Evolutionary conservation across 2,329 filamentous ascomycete species (phyloP).

Genomic region (Ramularia collo-cygni): DNA sequence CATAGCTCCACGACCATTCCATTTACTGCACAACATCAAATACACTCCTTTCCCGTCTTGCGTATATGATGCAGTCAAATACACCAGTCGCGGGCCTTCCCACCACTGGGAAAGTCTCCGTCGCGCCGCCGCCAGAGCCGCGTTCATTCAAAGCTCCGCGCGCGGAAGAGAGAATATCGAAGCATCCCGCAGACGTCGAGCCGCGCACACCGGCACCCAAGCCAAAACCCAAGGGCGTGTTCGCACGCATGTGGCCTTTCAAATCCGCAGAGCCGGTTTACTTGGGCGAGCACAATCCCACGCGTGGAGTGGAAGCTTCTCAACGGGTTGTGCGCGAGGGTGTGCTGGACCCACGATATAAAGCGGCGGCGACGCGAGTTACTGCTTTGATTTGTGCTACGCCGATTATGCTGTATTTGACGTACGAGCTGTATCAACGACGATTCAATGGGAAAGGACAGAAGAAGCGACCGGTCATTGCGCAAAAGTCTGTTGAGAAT

Average conservation of each 20-base stretch:
- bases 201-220: not conserved
- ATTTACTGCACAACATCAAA: too few relatives aligned
- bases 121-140: too few relatives aligned
- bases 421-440: constrained; percentile 25
- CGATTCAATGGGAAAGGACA: constrained; percentile 24
- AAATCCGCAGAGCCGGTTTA: constrained; percentile 5
- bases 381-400: constrained; percentile 21
- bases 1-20: too few relatives aligned
- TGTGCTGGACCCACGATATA: constrained; percentile 24
- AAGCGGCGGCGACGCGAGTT: constrained; percentile 14
- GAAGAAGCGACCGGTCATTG: constrained; percentile 11
- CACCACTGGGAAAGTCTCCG: too few relatives aligned
- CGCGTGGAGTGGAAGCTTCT: constrained; percentile 20
- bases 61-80: too few relatives aligned
- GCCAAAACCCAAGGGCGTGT: not conserved
- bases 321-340: constrained; percentile 19
- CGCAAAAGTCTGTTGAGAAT: not conserved
- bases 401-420: constrained; percentile 23
- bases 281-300: constrained; percentile 9
- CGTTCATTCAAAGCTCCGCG: too few relatives aligned
- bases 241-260: not conserved
- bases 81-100: too few relatives aligned
- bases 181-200: not conserved
- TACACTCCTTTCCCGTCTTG: too few relatives aligned
- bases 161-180: too few relatives aligned